Percentiles rank a stretch among this genome's conserved stretches.
These are phyloP conservation scores for Ophiostoma australiae DNA, from an alignment of 2,329 filamentous ascomycete genomes.

Conservation along the genomic window DNA sequence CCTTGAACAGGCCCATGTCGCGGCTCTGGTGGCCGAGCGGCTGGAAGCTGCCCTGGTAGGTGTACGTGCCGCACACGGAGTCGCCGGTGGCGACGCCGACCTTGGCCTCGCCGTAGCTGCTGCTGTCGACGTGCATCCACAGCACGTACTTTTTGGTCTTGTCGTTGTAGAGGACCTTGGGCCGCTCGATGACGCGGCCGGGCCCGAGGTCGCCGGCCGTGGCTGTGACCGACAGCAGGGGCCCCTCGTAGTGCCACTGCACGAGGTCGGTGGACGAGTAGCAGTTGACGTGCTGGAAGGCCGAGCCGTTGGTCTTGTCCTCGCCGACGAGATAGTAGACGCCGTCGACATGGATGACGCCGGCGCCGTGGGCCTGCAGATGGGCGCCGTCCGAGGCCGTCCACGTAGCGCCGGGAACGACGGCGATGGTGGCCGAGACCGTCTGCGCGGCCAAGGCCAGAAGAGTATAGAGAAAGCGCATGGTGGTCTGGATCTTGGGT, in stretches of 20 bases:
- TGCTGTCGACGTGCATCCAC: constrained; percentile 63
- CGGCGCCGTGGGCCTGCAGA: constrained; percentile 63
- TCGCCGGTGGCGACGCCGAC: constrained; percentile 37
- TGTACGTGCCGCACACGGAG: constrained; percentile 57
- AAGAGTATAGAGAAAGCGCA: background rate
- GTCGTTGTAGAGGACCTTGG: constrained; percentile 65
- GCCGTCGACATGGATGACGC: constrained; percentile 53
- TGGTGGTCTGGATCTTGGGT: background rate
- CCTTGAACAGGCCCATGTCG: constrained; percentile 58
- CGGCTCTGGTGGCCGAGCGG: constrained; percentile 32
- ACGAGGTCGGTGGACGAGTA: constrained; percentile 62
- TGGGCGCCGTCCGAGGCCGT: constrained; percentile 38
- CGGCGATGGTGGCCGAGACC: constrained; percentile 27
- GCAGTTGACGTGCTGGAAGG: constrained; percentile 64
- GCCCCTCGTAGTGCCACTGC: constrained; percentile 35
- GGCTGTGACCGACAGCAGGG: constrained; percentile 27
- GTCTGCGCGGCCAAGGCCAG: background rate
- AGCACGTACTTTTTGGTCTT: constrained; percentile 44
- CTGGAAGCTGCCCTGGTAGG: constrained; percentile 35
- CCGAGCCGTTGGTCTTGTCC: constrained; percentile 59
- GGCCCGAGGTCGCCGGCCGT: constrained; percentile 28
- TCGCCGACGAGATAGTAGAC: constrained; percentile 66
- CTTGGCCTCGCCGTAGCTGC: constrained; percentile 35
- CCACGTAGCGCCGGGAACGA: constrained; percentile 30
- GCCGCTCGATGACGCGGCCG: constrained; percentile 59